Evolutionary conservation across 495 filamentous ascomycete species (phyloP).

Genomic region (Neurospora sp.): DNA sequence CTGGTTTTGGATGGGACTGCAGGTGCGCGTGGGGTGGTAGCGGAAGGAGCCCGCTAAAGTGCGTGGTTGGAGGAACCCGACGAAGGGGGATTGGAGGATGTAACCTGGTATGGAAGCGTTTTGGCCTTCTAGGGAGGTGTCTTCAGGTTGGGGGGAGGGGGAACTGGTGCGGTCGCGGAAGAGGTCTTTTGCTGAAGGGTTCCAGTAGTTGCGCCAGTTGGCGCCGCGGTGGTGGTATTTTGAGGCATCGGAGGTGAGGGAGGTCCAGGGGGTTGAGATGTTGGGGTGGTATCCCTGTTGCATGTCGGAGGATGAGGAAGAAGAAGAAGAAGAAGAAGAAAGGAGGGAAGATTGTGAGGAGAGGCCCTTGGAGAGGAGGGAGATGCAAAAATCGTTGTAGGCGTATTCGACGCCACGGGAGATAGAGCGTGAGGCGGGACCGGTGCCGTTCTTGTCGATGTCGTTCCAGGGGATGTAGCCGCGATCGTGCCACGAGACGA

Average conservation of each 20-base stretch:
- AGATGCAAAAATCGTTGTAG: constrained; percentile 59
- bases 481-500: constrained; percentile 49
- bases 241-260: constrained; percentile 27
- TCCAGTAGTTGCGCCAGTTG: constrained; percentile 50
- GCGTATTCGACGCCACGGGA: constrained; percentile 64
- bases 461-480: constrained; percentile 56
- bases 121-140: not conserved
- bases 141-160: not conserved
- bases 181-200: constrained; percentile 29
- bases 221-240: constrained; percentile 49
- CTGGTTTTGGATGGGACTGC: constrained; percentile 38
- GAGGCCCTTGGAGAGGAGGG: constrained; percentile 43
- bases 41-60: constrained; percentile 52
- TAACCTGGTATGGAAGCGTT: not conserved
- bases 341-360: no score
- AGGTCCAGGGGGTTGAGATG: not conserved
- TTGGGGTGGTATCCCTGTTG: not conserved
- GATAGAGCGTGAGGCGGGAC: constrained; percentile 50
- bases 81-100: constrained; percentile 36
- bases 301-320: no score
- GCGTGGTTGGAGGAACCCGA: constrained; percentile 59
- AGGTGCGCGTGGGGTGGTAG: constrained; percentile 58
- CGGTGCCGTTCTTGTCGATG: constrained; percentile 48
- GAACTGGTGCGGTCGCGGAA: constrained; percentile 12
- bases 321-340: no score